These are phyloP conservation scores for Nepenthes mirabilis DNA, from an alignment of 148 eudicot genomes.

Conservation along the genomic window DNA sequence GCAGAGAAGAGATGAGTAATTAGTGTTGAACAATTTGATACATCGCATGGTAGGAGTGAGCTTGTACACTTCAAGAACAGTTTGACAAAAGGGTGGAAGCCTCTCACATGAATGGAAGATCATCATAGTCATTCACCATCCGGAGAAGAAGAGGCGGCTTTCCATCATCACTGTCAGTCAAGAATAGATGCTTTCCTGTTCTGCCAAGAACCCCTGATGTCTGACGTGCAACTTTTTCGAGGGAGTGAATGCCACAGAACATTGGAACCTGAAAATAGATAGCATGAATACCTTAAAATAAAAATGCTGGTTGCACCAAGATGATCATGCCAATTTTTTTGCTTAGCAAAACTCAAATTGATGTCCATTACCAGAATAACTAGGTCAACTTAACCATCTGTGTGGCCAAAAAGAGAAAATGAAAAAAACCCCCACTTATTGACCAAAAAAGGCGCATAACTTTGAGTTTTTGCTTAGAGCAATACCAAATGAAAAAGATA, in stretches of 20 bases:
- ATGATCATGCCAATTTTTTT: too few relatives aligned
- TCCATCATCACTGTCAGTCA: slow-evolving; percentile 51
- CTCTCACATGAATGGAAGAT: slow-evolving; percentile 70
- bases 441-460: background rate
- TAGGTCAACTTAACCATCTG: background rate
- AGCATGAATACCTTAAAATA: too few relatives aligned
- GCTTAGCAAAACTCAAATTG: too few relatives aligned
- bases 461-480: too few relatives aligned
- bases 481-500: too few relatives aligned
- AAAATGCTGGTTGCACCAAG: too few relatives aligned
- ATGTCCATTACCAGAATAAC: too few relatives aligned
- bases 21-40: background rate
- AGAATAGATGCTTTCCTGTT: slow-evolving; percentile 67
- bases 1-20: slow-evolving; percentile 11
- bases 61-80: background rate
- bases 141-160: slow-evolving; percentile 68
- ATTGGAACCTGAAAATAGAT: slow-evolving; percentile 47
- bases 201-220: slow-evolving; percentile 62
- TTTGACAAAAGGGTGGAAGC: background rate
- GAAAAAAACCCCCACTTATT: background rate
- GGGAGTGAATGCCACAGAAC: slow-evolving; percentile 49
- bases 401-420: background rate
- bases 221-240: slow-evolving; percentile 54
- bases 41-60: background rate
- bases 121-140: slow-evolving; percentile 60